These are phyloP conservation scores for Poronia punctata DNA, from an alignment of 495 filamentous ascomycete species.

Conservation along the genomic window DNA sequence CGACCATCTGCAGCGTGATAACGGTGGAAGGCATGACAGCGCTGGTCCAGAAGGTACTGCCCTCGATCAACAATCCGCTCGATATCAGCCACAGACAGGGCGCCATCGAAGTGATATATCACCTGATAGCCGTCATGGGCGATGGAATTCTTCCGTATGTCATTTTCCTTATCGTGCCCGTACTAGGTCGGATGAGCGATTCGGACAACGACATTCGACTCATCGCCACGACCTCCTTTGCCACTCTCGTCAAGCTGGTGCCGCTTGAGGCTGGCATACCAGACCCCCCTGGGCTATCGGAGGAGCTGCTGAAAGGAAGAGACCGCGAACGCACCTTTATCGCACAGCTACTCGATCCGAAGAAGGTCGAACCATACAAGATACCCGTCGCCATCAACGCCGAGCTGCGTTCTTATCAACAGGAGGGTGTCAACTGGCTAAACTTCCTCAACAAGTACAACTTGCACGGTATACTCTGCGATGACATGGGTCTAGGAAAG, in stretches of 20 bases:
- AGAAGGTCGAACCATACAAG: constrained; percentile 89
- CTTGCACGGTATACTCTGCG: constrained; percentile 94
- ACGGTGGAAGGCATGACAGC: constrained; percentile 92
- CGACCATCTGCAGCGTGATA: constrained; percentile 93
- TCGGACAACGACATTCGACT: constrained; percentile 92
- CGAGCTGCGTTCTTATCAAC: constrained; percentile 89
- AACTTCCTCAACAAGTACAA: constrained; percentile 97
- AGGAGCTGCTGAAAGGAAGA: constrained; percentile 78
- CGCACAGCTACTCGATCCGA: constrained; percentile 87
- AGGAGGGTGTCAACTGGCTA: constrained; percentile 98
- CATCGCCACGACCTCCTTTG: constrained; percentile 93
- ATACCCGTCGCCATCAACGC: constrained; percentile 97
- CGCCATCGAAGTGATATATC: constrained; percentile 87
- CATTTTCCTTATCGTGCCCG: constrained; percentile 97
- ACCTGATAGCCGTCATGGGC: constrained; percentile 97
- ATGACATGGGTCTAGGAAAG: constrained; percentile 98
- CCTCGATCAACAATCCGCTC: constrained; percentile 78
- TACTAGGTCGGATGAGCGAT: constrained; percentile 97
- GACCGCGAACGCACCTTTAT: constrained; percentile 95
- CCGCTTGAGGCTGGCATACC: constrained; percentile 97
- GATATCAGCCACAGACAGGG: constrained; percentile 86
- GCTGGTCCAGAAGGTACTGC: constrained; percentile 86
- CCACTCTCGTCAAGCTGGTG: constrained; percentile 95
- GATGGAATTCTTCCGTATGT: constrained; percentile 94
- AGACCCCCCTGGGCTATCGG: constrained; percentile 86